Evolutionary conservation across 2,329 filamentous ascomycete genomes (phyloP).

Genomic region (Colletotrichum sp.): DNA sequence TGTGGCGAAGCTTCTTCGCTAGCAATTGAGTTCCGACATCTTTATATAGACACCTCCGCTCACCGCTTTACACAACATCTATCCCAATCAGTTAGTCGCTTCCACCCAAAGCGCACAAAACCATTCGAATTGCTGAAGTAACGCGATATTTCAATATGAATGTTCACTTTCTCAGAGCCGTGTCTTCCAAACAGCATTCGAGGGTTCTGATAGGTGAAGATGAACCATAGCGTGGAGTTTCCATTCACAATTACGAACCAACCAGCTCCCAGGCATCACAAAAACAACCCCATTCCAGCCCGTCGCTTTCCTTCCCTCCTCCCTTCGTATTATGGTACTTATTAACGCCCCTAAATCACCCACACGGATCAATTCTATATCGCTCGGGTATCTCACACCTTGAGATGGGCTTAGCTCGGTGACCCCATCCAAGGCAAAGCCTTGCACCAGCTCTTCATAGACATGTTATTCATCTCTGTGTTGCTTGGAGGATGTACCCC

Average conservation of each 20-base stretch:
- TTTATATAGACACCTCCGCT: rapidly evolving
- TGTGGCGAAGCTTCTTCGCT: not conserved
- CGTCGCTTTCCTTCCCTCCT: not conserved
- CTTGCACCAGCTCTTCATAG: not conserved
- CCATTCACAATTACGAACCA: not conserved
- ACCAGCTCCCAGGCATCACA: not conserved
- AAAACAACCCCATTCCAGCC: rapidly evolving
- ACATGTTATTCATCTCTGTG: rapidly evolving
- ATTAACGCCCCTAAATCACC: rapidly evolving
- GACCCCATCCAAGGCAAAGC: not conserved
- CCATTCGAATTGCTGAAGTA: rapidly evolving
- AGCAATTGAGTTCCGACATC: rapidly evolving
- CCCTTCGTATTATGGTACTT: not conserved
- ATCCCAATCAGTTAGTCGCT: too few relatives aligned
- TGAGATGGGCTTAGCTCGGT: rapidly evolving
- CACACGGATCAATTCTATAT: rapidly evolving
- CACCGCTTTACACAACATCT: rapidly evolving
- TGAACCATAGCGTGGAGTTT: too few relatives aligned
- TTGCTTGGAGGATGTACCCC: rapidly evolving
- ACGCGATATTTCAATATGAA: rapidly evolving
- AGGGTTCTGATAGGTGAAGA: not conserved
- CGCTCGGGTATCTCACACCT: not conserved
- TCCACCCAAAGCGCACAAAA: rapidly evolving
- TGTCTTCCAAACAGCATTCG: not conserved
- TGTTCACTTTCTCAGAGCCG: not conserved